These are phyloP conservation scores for Coffea humblotiana DNA, from an alignment of 305 asterid genomes.

Conservation along the genomic window DNA sequence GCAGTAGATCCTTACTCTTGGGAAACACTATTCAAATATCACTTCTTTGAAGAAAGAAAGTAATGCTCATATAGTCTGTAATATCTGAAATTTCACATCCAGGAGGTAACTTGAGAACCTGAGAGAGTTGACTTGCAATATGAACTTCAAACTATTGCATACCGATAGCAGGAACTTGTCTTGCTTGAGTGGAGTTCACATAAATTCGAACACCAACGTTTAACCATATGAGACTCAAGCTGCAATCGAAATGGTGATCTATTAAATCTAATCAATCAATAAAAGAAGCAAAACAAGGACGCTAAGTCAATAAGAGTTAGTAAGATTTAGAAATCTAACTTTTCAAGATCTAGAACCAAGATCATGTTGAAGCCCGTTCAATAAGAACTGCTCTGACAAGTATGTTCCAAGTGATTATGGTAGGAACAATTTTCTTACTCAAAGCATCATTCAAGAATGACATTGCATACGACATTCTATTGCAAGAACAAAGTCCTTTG, in stretches of 20 bases:
- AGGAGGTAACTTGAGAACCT: not conserved
- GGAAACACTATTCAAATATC: constrained; percentile 1
- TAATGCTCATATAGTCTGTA: not conserved
- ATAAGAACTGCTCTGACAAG: constrained; percentile 79
- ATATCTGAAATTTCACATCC: not conserved
- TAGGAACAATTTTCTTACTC: constrained; percentile 59
- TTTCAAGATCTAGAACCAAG: constrained; percentile 13
- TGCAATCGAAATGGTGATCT: not conserved
- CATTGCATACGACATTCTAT: constrained; percentile 56
- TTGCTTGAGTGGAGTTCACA: not conserved
- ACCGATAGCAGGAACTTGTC: not conserved
- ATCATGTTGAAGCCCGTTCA: constrained; percentile 33
- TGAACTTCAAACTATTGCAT: not conserved
- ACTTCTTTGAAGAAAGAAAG: not conserved
- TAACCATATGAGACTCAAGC: constrained; percentile 1
- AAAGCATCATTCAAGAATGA: constrained; percentile 65
- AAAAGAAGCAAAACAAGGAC: constrained; percentile 14
- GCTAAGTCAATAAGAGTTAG: not conserved
- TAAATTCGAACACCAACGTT: not conserved
- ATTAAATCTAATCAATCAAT: not conserved
- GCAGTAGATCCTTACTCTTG: not conserved
- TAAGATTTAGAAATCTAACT: constrained; percentile 28
- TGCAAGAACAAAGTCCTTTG: constrained; percentile 85
- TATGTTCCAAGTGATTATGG: constrained; percentile 79
- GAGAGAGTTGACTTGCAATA: constrained; percentile 5